Conservation (phyloP, 352 stramenopile species). For the Pythium brachiatum region DNA sequence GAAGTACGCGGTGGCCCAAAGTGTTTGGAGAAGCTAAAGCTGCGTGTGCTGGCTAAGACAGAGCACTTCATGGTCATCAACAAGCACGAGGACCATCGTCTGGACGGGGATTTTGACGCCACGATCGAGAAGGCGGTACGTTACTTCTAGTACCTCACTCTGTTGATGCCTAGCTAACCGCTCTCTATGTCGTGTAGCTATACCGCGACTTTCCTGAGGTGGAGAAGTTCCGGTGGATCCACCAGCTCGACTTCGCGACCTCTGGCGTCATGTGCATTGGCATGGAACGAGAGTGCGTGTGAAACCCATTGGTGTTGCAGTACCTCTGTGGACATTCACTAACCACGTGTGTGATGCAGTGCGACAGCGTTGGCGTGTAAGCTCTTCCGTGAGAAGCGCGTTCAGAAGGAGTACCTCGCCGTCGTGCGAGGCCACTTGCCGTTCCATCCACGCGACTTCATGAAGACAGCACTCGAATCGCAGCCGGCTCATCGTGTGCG, state of each 20-base stretch:
- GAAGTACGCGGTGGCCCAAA: constrained; percentile 49
- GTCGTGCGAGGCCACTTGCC: constrained; percentile 72
- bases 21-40: constrained; percentile 46
- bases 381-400: constrained; percentile 76
- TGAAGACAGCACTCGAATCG: constrained; percentile 6
- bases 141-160: not conserved
- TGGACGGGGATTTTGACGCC: constrained; percentile 86
- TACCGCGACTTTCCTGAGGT: constrained; percentile 70
- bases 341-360: constrained; percentile 28
- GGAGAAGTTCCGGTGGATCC: constrained; percentile 85
- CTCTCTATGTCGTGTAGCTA: constrained; percentile 31
- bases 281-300: constrained; percentile 58
- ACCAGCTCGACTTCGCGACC: constrained; percentile 90
- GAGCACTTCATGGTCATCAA: constrained; percentile 73
- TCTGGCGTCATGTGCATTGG: constrained; percentile 84
- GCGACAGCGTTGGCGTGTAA: constrained; percentile 59
- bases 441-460: constrained; percentile 42
- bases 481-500: constrained; percentile 21
- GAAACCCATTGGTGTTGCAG: not conserved
- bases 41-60: constrained; percentile 49
- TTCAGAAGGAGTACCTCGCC: constrained; percentile 86
- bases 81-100: constrained; percentile 76
- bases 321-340: not conserved
- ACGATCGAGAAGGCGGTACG: constrained; percentile 86
- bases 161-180: constrained; percentile 12